Base-by-base conservation (phyloP, 352 stramenopile genomes). In the Phytopythium sindhum region DNA sequence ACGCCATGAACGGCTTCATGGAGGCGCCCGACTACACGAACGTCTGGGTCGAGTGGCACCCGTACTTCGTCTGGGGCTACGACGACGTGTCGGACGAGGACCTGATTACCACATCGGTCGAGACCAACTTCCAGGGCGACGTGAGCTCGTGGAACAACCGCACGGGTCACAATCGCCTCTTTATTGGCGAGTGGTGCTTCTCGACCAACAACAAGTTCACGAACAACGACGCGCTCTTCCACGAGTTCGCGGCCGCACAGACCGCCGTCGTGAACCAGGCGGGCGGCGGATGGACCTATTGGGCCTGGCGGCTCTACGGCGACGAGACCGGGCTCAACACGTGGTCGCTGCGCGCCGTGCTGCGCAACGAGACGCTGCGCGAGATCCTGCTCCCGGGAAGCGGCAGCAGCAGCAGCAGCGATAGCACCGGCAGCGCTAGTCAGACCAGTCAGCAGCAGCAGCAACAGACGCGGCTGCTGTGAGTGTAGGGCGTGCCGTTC, bases 21-120 rank as follows among this genome's bases (percentile, higher is more conserved):
- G 47, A 70, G 51, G 70, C 70, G 9, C 75, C 77, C 0, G 60
- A 68, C 33, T 88, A 78, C 60, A 78, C 56, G 23, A 95, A 95
- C 59, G 80, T 95, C 17, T 95, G 86, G 83, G 71, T 90, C 62
- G 86, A 94, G 56, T 93, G 82, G 82, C 85, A 91, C 41, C 80
- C 71, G 37, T 93, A 93, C 68, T 91, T 91, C 52, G 70, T 94
- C 29, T 94, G 81, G 86, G 84, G 86, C 51, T 92, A 81, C 60
- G 80, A 92, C 57, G 58, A 86, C 24, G 71, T 69, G 9, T 67
- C 74, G 39, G 81, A 84, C 41, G 65, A 77, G 28, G 55, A 61
- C 24, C 26, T 61, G 10, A 52, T 61, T 39, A 42, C 37, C 23
- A 50, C 35, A 5, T 61, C 33, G 66, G 61, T 68, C 54, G 31